Conservation (phyloP, 148 eudicot species). For the Fagopyrum homotropicum region DNA sequence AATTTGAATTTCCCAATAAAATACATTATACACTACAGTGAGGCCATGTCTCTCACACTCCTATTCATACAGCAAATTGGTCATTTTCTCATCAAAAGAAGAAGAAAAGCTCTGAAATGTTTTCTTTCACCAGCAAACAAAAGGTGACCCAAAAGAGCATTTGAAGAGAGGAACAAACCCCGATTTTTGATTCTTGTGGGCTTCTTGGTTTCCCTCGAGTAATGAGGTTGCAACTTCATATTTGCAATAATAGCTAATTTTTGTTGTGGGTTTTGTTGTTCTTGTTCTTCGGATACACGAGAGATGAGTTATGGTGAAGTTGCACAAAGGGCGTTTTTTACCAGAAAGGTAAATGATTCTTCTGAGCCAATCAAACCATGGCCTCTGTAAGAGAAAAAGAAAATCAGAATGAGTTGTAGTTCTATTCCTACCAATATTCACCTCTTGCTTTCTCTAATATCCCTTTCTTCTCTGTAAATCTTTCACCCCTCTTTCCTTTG, state of each 20-base stretch:
- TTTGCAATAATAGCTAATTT: not conserved
- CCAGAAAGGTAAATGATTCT: not conserved
- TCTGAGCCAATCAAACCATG: no score
- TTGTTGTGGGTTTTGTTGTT: not conserved
- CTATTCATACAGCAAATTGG: not conserved
- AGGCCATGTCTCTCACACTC: no score
- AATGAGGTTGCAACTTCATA: not conserved
- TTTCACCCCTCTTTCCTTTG: no score
- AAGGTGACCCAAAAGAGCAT: no score
- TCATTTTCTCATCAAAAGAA: not conserved
- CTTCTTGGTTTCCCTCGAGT: not conserved
- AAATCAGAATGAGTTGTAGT: no score
- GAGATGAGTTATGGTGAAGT: not conserved
- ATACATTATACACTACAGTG: not conserved
- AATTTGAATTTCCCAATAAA: slow-evolving; percentile 1
- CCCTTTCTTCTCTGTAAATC: no score
- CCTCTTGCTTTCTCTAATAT: no score
- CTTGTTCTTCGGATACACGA: not conserved
- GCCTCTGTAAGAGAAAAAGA: no score
- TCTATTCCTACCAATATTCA: no score
- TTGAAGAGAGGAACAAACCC: not conserved
- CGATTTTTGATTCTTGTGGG: not conserved
- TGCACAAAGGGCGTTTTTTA: not conserved
- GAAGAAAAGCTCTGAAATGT: not conserved
- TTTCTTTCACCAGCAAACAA: not conserved